Base-by-base conservation (phyloP, 306 rosid genomes). In the Trifolium dubium region DNA sequence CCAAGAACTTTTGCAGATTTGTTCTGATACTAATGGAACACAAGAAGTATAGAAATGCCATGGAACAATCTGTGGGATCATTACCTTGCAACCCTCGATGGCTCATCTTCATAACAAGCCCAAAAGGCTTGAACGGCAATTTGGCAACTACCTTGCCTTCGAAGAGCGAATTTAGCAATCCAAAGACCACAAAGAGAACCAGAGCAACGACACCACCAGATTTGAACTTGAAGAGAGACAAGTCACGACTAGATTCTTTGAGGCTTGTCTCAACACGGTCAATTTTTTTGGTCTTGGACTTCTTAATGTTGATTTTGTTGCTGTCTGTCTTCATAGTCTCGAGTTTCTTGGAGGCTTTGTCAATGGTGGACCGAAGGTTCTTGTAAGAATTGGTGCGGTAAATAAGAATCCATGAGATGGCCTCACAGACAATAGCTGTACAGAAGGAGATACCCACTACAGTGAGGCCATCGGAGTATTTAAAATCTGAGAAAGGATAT, bases 251-350 rank as follows among this genome's bases (percentile, higher is more conserved):
- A 0, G 99, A 92, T 56, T 92, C 99, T 83, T 94, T 94, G 69
- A 94, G 96, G 77, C 90, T 94, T 62, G 95, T 89, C 88, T 94
- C 99, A 19, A 94, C 97, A 54, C 97, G 99, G 41, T 94, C 99
- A 69, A 94, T 94, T 89, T 94, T 94, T 82, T 94, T 94, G 83
- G 93, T 88, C 74, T 95, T 95, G 34, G 99, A 95, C 69, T 92
- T 92, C 66, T 90, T 95, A 72, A 75, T 29, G 74, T 83, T 73
- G 78, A 91, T 78, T 73, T 85, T 85, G 76, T 82, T 77, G 86
- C 86, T 69, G 47, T 90, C 98, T 4, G 90, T 86, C 85, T 94
- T 94, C 97, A 94, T 94, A 37, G 95, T 89, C 92, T 94, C 99
- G 63, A 95, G 97, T 86, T 95, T 95, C 85, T 95, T 95, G 64